Base-by-base conservation (phyloP, 2,329 filamentous ascomycete genomes). In the Fusarium agapanthi region DNA sequence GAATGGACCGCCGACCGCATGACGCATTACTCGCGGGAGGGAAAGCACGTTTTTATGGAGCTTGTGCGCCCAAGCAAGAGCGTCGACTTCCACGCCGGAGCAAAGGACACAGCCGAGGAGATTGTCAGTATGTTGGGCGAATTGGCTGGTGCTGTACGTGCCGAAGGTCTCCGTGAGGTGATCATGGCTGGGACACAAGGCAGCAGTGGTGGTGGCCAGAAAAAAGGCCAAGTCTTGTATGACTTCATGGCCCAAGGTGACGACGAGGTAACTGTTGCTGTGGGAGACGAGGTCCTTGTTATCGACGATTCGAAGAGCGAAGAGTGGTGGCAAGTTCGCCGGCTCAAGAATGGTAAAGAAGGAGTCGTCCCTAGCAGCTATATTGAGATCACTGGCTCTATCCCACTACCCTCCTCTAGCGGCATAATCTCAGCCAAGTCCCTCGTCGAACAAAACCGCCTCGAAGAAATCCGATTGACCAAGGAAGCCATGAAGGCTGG, bases 331-430 rank as follows among this genome's bases (percentile, higher is more conserved):
- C 95, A 96, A 86, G 94, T 99, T 40, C 90, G 93, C 67, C 90
- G 95, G 40, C 79, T 98, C 71, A 97, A 95, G 84, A 98, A 95
- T 80, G 94, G 94, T 75, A 96, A 95, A 79, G 94, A 98, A 83
- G 96, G 96, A 43, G 96, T 99, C 32, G 95, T 99, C 14, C 96
- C 96, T 20, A 96, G 95, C 85, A 97, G 94, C 82, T 99, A 98
- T 79, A 92, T 99, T 76, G 95, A 99, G 81, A 86, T 97, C 58
- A 95, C 90, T 28, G 94, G 94, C 61, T 88, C 88, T 18, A 81
- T 91, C 14, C 83, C 87, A 9, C 84, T 87, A 40, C 81, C 86
- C 32, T 77, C 86, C 43, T 84, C 86, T 16, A 65, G 80, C 16
- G 90, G 90, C 13, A 77, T 91, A 61, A 86, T 83, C 75, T 82